A percentile compares a stretch with the other conserved stretches of the same genome.
Conservation (phyloP, 345 rosid species). For the Lumnitzera racemosa region DNA sequence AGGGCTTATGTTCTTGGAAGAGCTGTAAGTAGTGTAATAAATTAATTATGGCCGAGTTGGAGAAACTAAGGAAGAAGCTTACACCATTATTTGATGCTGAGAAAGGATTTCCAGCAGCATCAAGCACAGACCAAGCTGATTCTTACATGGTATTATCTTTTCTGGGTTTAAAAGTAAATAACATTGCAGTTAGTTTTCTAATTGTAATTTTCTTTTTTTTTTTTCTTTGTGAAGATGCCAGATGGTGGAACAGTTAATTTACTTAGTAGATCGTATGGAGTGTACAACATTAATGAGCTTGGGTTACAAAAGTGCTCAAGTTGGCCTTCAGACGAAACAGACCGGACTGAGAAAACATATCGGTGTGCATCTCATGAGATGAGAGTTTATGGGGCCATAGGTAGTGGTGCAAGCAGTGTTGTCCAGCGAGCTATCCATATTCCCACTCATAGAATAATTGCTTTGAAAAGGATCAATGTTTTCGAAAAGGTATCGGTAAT, state of each 20-base stretch:
- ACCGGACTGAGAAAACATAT: slow-evolving; percentile 60
- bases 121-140: slow-evolving; percentile 60
- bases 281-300: slow-evolving; percentile 80
- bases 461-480: slow-evolving; percentile 85
- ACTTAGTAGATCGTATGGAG: slow-evolving; percentile 92
- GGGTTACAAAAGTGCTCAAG: slow-evolving; percentile 82
- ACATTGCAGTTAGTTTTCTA: neutral
- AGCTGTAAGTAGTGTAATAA: neutral
- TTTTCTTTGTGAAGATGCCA: slow-evolving; percentile 44
- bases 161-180: neutral
- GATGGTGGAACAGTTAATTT: slow-evolving; percentile 92
- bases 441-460: slow-evolving; percentile 76
- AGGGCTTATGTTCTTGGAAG: too few species aligned
- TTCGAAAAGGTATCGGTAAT: slow-evolving; percentile 59
- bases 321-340: slow-evolving; percentile 48
- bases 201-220: neutral
- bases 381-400: slow-evolving; percentile 87
- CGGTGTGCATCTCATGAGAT: slow-evolving; percentile 90
- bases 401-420: slow-evolving; percentile 95
- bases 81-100: slow-evolving; percentile 89
- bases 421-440: slow-evolving; percentile 96
- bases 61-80: slow-evolving; percentile 76
- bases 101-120: slow-evolving; percentile 71
- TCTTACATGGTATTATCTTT: slow-evolving; percentile 49
- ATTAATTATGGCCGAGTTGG: slow-evolving; percentile 74